These are phyloP conservation scores for Teratosphaeria gauchensis DNA, from an alignment of 2,329 filamentous ascomycete species.

Conservation along the genomic window DNA sequence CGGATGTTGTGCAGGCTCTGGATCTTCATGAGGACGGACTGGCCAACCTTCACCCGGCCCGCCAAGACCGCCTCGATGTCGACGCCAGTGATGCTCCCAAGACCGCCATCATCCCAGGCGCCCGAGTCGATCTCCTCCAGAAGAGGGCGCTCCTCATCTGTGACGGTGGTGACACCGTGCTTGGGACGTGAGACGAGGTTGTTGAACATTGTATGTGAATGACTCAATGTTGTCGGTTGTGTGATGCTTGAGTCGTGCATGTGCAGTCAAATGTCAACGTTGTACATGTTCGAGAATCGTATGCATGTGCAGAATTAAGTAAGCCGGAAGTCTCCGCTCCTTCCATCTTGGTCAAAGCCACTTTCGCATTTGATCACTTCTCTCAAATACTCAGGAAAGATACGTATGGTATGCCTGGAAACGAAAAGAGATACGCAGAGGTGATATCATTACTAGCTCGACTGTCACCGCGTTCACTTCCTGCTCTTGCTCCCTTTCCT, in stretches of 20 bases:
- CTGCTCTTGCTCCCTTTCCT: conserved; percentile 8
- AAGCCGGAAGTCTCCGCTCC: background rate
- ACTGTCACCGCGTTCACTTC: background rate
- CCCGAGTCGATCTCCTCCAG: background rate
- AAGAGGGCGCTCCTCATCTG: background rate
- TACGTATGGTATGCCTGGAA: background rate
- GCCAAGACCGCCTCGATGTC: background rate
- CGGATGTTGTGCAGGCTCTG: background rate
- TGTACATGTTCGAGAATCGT: background rate
- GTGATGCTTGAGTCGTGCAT: background rate
- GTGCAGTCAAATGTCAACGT: background rate
- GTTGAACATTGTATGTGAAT: background rate
- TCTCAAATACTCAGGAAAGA: background rate
- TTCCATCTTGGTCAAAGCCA: background rate
- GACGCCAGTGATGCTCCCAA: background rate
- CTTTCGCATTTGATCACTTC: background rate
- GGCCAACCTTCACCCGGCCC: background rate
- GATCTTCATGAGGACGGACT: background rate
- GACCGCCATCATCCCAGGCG: background rate
- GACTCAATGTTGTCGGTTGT: background rate
- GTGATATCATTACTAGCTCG: background rate
- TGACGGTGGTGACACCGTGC: background rate
- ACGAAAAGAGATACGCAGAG: background rate
- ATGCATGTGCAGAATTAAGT: background rate
- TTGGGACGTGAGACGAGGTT: background rate